Base-by-base conservation (phyloP, 1,139 yeast genomes). In the Debaryomyces subglobosus region DNA sequence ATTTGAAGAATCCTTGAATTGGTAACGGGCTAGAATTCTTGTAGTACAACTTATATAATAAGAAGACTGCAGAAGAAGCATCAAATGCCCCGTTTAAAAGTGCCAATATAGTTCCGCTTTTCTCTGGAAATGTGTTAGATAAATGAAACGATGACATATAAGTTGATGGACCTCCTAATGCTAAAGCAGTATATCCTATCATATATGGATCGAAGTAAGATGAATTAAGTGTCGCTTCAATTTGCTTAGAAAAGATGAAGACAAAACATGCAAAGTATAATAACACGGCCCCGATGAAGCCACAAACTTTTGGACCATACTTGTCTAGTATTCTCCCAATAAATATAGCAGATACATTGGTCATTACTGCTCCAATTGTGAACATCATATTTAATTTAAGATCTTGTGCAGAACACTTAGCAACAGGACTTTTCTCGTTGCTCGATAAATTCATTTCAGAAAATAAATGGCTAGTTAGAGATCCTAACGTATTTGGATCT, bases 121-220 rank as follows among this genome's bases (percentile, higher is more conserved):
- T 64, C 25, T 63, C 56, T 3, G 80, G 80, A 59, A 75, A 75
- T 3, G 78, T 60, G 52, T 75, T 75, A 21, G 78, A 72, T 49
- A 75, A 68, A 54, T 75, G 79, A 57, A 75, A 75, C 5, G 76
- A 69, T 2, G 79, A 72, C 53, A 75, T 74, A 55, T 60, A 75
- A 1, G 73, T 70, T 60, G 75, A 74, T 4, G 80, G 79, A 1
- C 80, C 80, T 7, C 80, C 80, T 50, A 75, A 65, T 1, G 79
- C 77, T 68, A 75, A 61, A 15, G 63, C 61, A 1, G 71, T 70
- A 51, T 73, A 75, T 3, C 79, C 80, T 34, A 67, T 44, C 46
- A 75, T 53, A 58, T 74, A 75, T 4, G 79, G 78, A 54, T 75
- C 80, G 18, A 67, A 39, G 32, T 62, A 52, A 6, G 61, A 33